A percentile compares a stretch with the other conserved stretches of the same genome.
phyloP scores from a whole-genome alignment of 2,329 filamentous ascomycete species.

The Curvularia lunata region DNA sequence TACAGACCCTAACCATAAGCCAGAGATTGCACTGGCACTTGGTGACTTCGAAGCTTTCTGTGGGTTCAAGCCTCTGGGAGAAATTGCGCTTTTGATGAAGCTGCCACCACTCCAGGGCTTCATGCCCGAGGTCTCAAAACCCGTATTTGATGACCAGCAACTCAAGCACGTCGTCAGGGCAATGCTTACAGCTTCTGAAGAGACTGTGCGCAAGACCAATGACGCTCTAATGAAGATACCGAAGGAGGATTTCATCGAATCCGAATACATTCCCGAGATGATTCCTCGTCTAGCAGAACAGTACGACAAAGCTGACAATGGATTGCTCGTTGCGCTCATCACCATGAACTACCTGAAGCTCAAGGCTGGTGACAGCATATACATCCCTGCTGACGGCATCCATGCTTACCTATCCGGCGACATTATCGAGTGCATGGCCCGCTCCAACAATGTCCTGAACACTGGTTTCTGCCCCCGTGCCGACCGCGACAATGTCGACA shows the following conservation, averaged over 20 bases:
- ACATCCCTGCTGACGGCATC: slow-evolving; percentile 74
- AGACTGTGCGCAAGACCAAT: slow-evolving; percentile 61
- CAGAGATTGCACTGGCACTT: slow-evolving; percentile 77
- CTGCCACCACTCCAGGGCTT: slow-evolving; percentile 63
- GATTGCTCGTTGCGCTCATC: slow-evolving; percentile 70
- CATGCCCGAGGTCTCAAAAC: slow-evolving; percentile 53
- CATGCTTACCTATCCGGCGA: slow-evolving; percentile 76
- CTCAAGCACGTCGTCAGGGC: slow-evolving; percentile 63
- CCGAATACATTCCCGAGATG: slow-evolving; percentile 68
- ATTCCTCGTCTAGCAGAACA: slow-evolving; percentile 69
- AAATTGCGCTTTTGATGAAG: slow-evolving; percentile 65
- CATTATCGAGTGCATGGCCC: slow-evolving; percentile 81
- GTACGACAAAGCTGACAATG: slow-evolving; percentile 68
- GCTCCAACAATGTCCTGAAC: slow-evolving; percentile 76
- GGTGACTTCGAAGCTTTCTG: slow-evolving; percentile 76
- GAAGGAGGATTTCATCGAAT: slow-evolving; percentile 57
- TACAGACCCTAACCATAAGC: slow-evolving; percentile 77
- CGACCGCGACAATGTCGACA: slow-evolving; percentile 67
- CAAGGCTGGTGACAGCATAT: slow-evolving; percentile 69
- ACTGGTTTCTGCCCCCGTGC: slow-evolving; percentile 74
- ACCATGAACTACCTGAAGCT: slow-evolving; percentile 77
- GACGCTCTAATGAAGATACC: slow-evolving; percentile 59
- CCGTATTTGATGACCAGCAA: slow-evolving; percentile 62
- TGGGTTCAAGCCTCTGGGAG: slow-evolving; percentile 70
- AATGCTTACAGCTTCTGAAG: slow-evolving; percentile 62